Percentiles rank a stretch among this genome's conserved stretches.
Conservation (phyloP, 306 rosid species). For the Comarum palustre region DNA sequence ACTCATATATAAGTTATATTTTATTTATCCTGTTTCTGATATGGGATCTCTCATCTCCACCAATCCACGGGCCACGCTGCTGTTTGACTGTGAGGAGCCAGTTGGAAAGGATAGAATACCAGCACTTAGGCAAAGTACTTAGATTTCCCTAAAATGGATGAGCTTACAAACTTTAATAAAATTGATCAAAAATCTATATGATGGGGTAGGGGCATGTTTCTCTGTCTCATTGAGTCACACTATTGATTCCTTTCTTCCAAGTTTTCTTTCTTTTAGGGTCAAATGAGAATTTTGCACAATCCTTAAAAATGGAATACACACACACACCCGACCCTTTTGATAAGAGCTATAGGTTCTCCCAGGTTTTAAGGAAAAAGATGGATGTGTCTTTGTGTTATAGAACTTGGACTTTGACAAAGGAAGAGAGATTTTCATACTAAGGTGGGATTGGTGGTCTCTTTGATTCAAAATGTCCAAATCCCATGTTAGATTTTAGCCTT, state of each 20-base stretch:
- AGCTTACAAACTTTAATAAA: slow-evolving; percentile 5
- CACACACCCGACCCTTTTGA: slow-evolving; percentile 12
- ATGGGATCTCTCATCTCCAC: too few relatives aligned
- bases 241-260: not conserved
- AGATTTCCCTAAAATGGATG: slow-evolving; percentile 29
- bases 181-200: slow-evolving; percentile 14
- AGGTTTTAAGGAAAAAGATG: slow-evolving; percentile 84
- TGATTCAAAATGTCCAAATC: slow-evolving; percentile 42
- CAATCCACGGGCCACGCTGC: too few relatives aligned
- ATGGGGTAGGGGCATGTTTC: slow-evolving; percentile 21
- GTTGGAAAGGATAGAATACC: slow-evolving; percentile 24
- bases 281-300: slow-evolving; percentile 59
- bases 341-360: slow-evolving; percentile 62
- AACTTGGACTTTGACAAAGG: slow-evolving; percentile 58
- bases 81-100: slow-evolving; percentile 38
- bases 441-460: slow-evolving; percentile 31
- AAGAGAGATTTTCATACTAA: not conserved
- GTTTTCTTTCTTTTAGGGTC: slow-evolving; percentile 25
- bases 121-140: slow-evolving; percentile 19
- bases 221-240: slow-evolving; percentile 1
- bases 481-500: slow-evolving; percentile 33
- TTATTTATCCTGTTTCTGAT: too few relatives aligned
- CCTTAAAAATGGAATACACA: slow-evolving; percentile 57
- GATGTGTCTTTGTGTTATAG: slow-evolving; percentile 53
- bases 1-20: too few relatives aligned